Base-by-base conservation (phyloP, 2,329 filamentous ascomycete genomes). In the Coleophoma crateriformis region DNA sequence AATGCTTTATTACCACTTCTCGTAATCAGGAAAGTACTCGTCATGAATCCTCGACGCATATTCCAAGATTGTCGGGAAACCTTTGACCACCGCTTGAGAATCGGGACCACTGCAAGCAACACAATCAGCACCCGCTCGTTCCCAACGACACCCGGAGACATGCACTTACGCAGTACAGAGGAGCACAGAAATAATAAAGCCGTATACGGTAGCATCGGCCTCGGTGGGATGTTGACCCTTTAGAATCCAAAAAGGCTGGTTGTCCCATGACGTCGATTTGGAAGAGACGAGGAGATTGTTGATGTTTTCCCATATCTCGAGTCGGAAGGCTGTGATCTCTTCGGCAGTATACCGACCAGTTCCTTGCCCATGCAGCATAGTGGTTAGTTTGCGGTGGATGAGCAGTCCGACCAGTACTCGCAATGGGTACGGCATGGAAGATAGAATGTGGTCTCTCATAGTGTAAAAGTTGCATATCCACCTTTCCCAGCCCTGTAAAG, bases 391-490 rank as follows among this genome's bases (percentile, higher is more conserved):
- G 15, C 75, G 70, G 55, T 79, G 73, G 4, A 70, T 66, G 0
- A 85, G 42, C 14, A 68, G 57, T 1, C 80, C 82, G 7, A 84
- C 59, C 1, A 82, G 2, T 0, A 76, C 52, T 12, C 73, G 75
- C 0, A 80, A 35, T 0, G 74, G 75, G 58, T 75, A 84, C 0
- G 79, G 76, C 1, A 84, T 53, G 0, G 70, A 48, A 10, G 60
- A 64, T 7, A 85, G 67, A 7, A 73, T 65, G 35, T 76, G 65
- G 46, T 73, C 71, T 14, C 81, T 75, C 79, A 82, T 83, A 13
- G 66, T 63, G 51, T 78, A 73, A 67, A 78, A 84, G 60, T 85
- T 82, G 49, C 79, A 67, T 3, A 72, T 61, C 81, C 81, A 85
- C 52, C 73, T 69, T 64, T 85, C 81, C 38, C 71, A 68, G 1